Conservation (phyloP, 1,284 basidiomycete genomes). For the Puccinia triticina region DNA sequence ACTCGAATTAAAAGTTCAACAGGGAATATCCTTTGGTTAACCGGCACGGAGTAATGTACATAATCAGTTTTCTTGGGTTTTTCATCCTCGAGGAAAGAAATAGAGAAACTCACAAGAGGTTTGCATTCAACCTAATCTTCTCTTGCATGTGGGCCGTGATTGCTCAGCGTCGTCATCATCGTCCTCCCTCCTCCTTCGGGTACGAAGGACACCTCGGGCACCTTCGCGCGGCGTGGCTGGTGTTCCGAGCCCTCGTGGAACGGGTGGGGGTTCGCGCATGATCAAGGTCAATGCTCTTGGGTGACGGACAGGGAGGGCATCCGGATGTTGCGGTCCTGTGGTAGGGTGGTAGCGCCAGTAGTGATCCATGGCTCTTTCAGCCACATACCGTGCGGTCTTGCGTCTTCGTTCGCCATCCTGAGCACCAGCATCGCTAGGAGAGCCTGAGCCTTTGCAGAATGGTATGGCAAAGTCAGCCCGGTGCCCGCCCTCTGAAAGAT, state of each 20-base stretch:
- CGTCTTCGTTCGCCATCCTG: neutral
- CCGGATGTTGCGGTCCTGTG: neutral
- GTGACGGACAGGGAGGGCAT: neutral
- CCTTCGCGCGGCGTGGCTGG: too few species aligned
- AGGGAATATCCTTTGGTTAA: neutral
- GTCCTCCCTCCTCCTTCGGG: neutral
- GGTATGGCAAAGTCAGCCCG: neutral
- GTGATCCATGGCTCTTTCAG: neutral
- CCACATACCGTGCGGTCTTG: neutral
- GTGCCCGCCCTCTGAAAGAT: neutral
- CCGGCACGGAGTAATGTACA: neutral
- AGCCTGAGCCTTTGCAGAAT: neutral
- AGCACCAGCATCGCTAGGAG: neutral
- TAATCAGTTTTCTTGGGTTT: neutral
- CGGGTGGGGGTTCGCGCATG: too few species aligned
- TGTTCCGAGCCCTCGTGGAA: neutral
- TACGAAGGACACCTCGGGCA: neutral
- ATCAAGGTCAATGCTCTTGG: neutral
- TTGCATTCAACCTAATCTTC: neutral
- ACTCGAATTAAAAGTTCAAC: too few species aligned
- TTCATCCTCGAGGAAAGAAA: neutral
- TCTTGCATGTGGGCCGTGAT: neutral
- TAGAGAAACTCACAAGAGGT: neutral
- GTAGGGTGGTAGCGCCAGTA: neutral
- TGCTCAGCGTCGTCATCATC: neutral